Evolutionary conservation across 306 rosid species (phyloP).

Genomic region (Mimosa pudica): DNA sequence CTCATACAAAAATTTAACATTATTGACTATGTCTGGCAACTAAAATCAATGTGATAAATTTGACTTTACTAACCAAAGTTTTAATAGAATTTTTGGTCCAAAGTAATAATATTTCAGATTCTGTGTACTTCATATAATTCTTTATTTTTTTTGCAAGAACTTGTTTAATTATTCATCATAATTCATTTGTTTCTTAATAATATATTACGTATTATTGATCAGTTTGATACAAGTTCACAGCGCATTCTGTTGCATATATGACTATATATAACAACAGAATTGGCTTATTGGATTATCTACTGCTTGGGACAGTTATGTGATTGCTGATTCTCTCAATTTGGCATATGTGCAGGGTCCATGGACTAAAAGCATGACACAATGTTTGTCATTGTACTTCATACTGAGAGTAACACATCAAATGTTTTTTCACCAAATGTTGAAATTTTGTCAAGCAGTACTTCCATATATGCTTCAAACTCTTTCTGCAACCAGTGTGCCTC

Average conservation of each 20-base stretch:
- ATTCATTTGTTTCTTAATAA: background rate
- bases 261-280: slow-evolving; percentile 24
- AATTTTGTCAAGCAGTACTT: slow-evolving; percentile 45
- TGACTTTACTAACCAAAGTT: slow-evolving; percentile 4
- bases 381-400: slow-evolving; percentile 54
- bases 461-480: slow-evolving; percentile 53
- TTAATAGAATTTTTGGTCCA: slow-evolving; percentile 4
- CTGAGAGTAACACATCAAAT: slow-evolving; percentile 46
- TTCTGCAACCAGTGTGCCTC: slow-evolving; percentile 57
- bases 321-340: slow-evolving; percentile 29
- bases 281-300: slow-evolving; percentile 20
- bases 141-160: background rate
- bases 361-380: slow-evolving; percentile 47
- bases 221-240: slow-evolving; percentile 1
- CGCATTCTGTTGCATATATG: slow-evolving; percentile 25
- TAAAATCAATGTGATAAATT: background rate
- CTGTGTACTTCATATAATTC: background rate
- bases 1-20: background rate
- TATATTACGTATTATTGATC: background rate
- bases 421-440: slow-evolving; percentile 43
- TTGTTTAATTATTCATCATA: background rate
- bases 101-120: slow-evolving; percentile 21
- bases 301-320: slow-evolving; percentile 4
- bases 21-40: background rate
- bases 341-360: slow-evolving; percentile 56